Evolutionary conservation across 257 asterid species (phyloP).

Genomic region (Solanum paucissectum): DNA sequence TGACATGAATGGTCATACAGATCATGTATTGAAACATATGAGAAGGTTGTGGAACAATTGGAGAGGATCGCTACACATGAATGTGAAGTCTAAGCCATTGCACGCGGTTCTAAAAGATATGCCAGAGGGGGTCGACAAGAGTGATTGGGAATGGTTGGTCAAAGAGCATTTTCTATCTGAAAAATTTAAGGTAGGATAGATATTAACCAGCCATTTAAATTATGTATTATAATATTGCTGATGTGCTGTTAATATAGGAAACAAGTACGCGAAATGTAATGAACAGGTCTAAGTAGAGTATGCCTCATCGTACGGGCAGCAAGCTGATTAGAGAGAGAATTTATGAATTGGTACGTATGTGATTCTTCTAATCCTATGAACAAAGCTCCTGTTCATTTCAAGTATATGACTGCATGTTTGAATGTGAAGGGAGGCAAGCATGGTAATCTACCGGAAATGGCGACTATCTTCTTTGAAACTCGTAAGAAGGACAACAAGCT

Average conservation of each 20-base stretch:
- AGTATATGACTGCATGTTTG: not conserved
- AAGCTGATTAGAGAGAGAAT: not conserved
- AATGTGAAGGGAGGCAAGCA: not conserved
- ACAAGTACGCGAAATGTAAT: not conserved
- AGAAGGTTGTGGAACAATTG: not conserved
- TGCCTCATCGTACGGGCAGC: not conserved
- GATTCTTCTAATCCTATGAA: not conserved
- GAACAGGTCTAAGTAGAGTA: not conserved
- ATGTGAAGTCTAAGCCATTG: not conserved
- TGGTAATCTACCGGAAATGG: not conserved
- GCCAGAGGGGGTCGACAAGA: not conserved
- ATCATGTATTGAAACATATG: not conserved
- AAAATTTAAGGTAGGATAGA: not conserved
- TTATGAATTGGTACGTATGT: not conserved
- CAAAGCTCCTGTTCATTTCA: not conserved
- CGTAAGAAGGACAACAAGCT: not conserved
- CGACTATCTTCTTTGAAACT: not conserved
- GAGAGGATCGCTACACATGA: not conserved
- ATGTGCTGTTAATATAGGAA: no score
- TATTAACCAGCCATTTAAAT: no score
- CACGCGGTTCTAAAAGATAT: not conserved
- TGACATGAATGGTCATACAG: not conserved
- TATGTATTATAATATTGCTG: no score
- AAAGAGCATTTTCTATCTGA: not conserved
- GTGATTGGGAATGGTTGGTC: not conserved